Percentiles rank a stretch among this genome's conserved stretches.
Conservation (phyloP, 768 basidiomycete genomes). For the Rhizopogon vulgaris region DNA sequence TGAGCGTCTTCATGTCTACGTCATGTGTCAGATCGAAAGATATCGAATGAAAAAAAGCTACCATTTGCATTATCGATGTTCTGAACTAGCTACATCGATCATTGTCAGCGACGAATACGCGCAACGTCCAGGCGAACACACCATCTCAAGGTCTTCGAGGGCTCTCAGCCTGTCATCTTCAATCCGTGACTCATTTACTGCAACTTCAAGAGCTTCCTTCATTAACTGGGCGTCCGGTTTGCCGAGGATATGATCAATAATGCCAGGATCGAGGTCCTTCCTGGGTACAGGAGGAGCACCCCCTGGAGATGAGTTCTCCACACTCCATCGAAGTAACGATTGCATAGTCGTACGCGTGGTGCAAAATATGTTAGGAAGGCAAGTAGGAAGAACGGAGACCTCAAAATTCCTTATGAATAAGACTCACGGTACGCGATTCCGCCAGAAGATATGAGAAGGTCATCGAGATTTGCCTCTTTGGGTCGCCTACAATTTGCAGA, state of each 20-base stretch:
- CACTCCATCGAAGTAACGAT: slow-evolving; percentile 75
- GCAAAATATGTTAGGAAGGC: neutral
- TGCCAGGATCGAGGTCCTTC: slow-evolving; percentile 67
- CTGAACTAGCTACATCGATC: slow-evolving; percentile 60
- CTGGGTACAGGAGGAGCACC: slow-evolving; percentile 31
- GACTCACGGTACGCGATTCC: neutral
- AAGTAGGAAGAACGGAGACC: neutral
- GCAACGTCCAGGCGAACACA: slow-evolving; percentile 24
- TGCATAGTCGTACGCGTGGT: slow-evolving; percentile 41
- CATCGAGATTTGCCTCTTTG: neutral
- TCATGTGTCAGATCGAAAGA: neutral
- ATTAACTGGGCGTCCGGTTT: slow-evolving; percentile 77
- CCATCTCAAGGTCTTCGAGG: slow-evolving; percentile 86
- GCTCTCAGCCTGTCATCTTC: slow-evolving; percentile 61
- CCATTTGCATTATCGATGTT: slow-evolving; percentile 90
- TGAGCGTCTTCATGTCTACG: slow-evolving; percentile 66
- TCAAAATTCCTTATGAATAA: neutral
- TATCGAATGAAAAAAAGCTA: neutral
- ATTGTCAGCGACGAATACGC: neutral
- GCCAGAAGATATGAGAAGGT: neutral
- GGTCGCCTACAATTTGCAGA: neutral
- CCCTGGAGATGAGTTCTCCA: slow-evolving; percentile 55
- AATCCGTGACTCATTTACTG: slow-evolving; percentile 46
- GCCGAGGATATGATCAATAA: slow-evolving; percentile 82
- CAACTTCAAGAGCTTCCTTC: slow-evolving; percentile 70